Percentiles rank a stretch among this genome's conserved stretches.
phyloP scores from a whole-genome alignment of 768 basidiomycete species.

The Tulasnella sp. region DNA sequence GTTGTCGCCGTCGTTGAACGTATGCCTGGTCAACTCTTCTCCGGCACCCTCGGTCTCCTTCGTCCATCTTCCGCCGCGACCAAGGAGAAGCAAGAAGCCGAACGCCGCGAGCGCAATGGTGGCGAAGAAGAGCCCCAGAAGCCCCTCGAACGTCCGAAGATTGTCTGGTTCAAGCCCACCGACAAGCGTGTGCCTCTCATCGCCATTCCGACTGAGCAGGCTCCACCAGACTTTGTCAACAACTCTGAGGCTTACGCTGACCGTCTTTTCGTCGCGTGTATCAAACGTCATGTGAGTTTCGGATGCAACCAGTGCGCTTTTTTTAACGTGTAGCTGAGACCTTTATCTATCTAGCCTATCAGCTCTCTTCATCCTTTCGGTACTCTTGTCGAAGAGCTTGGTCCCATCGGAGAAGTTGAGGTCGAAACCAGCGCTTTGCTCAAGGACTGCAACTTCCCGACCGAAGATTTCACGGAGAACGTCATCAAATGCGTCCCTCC shows the following conservation, averaged over 20 bases:
- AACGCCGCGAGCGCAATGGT: conserved; percentile 93
- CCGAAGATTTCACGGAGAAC: conserved; percentile 91
- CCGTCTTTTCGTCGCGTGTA: conserved; percentile 92
- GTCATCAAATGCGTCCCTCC: conserved; percentile 94
- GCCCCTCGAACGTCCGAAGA: conserved; percentile 87
- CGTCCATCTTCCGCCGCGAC: conserved; percentile 95
- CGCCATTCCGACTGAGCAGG: conserved; percentile 98
- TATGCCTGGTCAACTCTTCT: conserved; percentile 98
- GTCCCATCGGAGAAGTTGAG: conserved; percentile 96
- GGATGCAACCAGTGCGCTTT: not conserved
- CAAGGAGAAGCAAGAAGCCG: conserved; percentile 97
- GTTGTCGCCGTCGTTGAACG: conserved; percentile 99
- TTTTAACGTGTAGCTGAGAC: conserved; percentile 19
- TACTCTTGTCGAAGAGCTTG: conserved; percentile 93
- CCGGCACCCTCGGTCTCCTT: conserved; percentile 87
- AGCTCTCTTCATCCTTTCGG: conserved; percentile 98
- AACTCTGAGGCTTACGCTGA: conserved; percentile 84
- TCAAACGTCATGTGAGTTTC: conserved; percentile 86
- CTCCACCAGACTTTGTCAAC: conserved; percentile 91
- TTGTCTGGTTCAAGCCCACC: conserved; percentile 99
- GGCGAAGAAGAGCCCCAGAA: conserved; percentile 59
- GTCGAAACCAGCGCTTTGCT: conserved; percentile 95
- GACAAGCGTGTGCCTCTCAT: conserved; percentile 98
- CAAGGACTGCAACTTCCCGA: conserved; percentile 98
- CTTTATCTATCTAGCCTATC: conserved; percentile 45